Conservation (phyloP, 73 alveolate species). For the Blepharisma japonicum region DNA sequence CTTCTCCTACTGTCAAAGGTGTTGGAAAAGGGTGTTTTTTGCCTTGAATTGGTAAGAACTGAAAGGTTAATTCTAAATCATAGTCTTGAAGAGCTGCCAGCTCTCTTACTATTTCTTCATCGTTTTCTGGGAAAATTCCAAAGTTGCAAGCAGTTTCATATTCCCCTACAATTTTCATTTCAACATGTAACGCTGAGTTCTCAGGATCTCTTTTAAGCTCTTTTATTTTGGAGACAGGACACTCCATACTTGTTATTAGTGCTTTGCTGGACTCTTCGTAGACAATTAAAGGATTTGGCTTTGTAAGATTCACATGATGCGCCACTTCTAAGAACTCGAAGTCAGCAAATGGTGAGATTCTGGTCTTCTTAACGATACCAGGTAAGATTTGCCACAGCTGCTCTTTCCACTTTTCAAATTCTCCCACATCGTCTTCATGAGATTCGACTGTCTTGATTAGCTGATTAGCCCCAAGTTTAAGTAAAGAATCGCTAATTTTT, state of each 20-base stretch:
- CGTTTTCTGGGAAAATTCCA: constrained; percentile 29
- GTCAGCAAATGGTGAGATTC: neutral
- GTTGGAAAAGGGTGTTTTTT: constrained; percentile 20
- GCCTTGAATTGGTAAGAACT: neutral
- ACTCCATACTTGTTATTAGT: neutral
- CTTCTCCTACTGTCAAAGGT: constrained; percentile 19
- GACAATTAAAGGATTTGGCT: neutral
- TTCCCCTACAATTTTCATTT: neutral
- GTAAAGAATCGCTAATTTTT: neutral
- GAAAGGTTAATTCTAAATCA: constrained; percentile 9
- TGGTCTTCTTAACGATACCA: neutral
- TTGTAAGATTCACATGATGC: neutral
- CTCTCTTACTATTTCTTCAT: constrained; percentile 20
- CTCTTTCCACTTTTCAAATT: neutral
- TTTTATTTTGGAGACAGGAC: neutral
- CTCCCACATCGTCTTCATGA: neutral
- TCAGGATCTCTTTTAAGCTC: constrained; percentile 25
- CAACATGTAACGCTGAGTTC: constrained; percentile 11
- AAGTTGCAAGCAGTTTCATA: constrained; percentile 19
- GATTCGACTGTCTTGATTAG: neutral
- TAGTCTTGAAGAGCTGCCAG: constrained; percentile 19
- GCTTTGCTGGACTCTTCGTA: neutral
- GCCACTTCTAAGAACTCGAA: constrained; percentile 5
- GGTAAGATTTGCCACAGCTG: constrained; percentile 19
- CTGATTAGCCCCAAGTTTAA: constrained; percentile 13